Percentiles rank a stretch among this genome's conserved stretches.
Evolutionary conservation across 768 basidiomycete species (phyloP).

Genomic region (button mushroom (Agaricus bisporus)): DNA sequence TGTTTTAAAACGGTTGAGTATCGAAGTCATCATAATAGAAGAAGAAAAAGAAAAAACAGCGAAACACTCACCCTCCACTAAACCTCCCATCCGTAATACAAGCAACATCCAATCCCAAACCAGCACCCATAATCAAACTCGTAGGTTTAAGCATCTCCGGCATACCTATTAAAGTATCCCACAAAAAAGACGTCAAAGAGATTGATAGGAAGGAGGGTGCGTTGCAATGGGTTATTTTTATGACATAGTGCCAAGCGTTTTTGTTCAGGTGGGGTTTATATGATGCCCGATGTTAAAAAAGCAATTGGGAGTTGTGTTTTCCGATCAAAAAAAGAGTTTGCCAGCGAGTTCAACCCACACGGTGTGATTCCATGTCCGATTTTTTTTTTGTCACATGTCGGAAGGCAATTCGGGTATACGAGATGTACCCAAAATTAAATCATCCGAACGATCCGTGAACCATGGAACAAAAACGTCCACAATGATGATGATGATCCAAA

Average conservation of each 20-base stretch:
- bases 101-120: conserved; percentile 91
- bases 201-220: not conserved
- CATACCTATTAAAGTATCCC: conserved; percentile 61
- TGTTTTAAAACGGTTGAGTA: not conserved
- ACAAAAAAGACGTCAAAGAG: not conserved
- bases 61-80: conserved; percentile 89
- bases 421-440: not conserved
- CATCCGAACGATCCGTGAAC: not conserved
- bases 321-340: too few relatives aligned
- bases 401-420: not conserved
- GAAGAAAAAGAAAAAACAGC: conserved; percentile 9
- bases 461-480: not conserved
- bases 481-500: not conserved
- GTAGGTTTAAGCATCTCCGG: conserved; percentile 99
- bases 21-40: not conserved
- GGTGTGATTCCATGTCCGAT: too few relatives aligned
- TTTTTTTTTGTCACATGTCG: too few relatives aligned
- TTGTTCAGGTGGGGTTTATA: too few relatives aligned
- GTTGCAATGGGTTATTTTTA: too few relatives aligned
- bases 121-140: conserved; percentile 97
- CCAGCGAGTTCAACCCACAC: too few relatives aligned
- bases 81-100: conserved; percentile 98
- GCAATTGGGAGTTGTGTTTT: too few relatives aligned
- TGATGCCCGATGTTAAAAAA: too few relatives aligned
- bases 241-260: too few relatives aligned